Evolutionary conservation across 2,329 filamentous ascomycete genomes (phyloP).

Genomic region (Cladosporium sp.): DNA sequence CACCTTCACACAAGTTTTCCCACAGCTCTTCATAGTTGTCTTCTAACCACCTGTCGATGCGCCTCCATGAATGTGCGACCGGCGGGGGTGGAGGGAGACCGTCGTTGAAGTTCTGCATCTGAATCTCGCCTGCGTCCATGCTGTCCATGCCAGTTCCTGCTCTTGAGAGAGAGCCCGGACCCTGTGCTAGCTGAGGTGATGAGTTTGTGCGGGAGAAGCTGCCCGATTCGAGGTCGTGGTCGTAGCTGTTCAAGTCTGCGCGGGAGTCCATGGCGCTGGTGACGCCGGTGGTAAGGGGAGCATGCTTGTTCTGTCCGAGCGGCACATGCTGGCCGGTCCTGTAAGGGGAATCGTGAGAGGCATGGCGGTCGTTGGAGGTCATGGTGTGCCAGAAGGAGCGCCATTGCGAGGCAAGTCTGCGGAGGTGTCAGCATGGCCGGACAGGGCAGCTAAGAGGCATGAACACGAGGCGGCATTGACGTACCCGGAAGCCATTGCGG

Average conservation of each 20-base stretch:
- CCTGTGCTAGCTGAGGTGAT: constrained; percentile 87
- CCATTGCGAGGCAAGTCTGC: constrained; percentile 57
- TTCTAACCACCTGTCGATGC: constrained; percentile 92
- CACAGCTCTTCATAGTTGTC: constrained; percentile 92
- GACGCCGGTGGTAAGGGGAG: constrained; percentile 75
- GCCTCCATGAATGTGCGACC: constrained; percentile 84
- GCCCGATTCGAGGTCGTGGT: constrained; percentile 65
- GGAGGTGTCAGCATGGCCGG: not conserved
- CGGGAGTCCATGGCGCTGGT: constrained; percentile 85
- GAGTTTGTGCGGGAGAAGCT: constrained; percentile 60
- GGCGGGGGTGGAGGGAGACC: constrained; percentile 88
- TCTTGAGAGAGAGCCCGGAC: constrained; percentile 62
- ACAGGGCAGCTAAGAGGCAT: not conserved
- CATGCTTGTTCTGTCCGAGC: constrained; percentile 76
- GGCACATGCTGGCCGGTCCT: constrained; percentile 87
- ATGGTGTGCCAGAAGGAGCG: constrained; percentile 90
- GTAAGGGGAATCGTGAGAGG: constrained; percentile 88
- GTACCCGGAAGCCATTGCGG: constrained; percentile 17
- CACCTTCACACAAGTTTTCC: constrained; percentile 90
- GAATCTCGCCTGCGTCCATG: constrained; percentile 77
- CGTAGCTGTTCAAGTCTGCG: constrained; percentile 77
- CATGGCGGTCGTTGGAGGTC: constrained; percentile 79
- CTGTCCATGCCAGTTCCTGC: constrained; percentile 66
- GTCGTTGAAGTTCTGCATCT: constrained; percentile 93
- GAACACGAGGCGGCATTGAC: not conserved